phyloP scores from a whole-genome alignment of 352 stramenopile species.

The Pythium apleroticum region DNA sequence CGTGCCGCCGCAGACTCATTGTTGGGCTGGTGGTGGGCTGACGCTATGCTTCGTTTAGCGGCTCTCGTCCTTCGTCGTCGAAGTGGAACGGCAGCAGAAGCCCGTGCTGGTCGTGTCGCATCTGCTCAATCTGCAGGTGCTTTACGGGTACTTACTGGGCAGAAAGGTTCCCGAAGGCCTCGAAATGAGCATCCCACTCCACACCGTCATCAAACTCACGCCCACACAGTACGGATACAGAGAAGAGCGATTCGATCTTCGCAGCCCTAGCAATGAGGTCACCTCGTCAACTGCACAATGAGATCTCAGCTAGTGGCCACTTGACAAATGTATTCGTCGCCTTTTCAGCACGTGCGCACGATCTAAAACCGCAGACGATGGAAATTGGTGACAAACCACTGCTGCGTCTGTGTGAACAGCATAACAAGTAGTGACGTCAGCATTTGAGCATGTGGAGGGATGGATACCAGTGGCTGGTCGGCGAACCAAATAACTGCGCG shows the following conservation, averaged over 20 bases:
- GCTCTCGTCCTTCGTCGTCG: conserved; percentile 49
- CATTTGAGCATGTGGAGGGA: not conserved
- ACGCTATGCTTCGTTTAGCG: conserved; percentile 16
- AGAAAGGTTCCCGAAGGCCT: conserved; percentile 30
- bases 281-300: not conserved
- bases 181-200: conserved; percentile 40
- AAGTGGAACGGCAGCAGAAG: conserved; percentile 44
- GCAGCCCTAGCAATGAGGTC: not conserved
- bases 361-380: conserved; percentile 46
- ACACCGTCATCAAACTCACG: conserved; percentile 49
- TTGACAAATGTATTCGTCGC: not conserved
- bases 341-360: too few species aligned
- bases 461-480: not conserved
- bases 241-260: conserved; percentile 47
- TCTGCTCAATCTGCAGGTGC: conserved; percentile 42
- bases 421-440: not conserved
- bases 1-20: not conserved
- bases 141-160: conserved; percentile 47
- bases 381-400: conserved; percentile 70
- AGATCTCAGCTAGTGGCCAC: not conserved
- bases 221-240: conserved; percentile 50
- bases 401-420: conserved; percentile 33
- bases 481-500: conserved; percentile 49
- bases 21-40: not conserved
- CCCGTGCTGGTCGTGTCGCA: conserved; percentile 44